These are phyloP conservation scores for Pseudohalonectria lignicola DNA, from an alignment of 2,329 filamentous ascomycete species.

Conservation along the genomic window DNA sequence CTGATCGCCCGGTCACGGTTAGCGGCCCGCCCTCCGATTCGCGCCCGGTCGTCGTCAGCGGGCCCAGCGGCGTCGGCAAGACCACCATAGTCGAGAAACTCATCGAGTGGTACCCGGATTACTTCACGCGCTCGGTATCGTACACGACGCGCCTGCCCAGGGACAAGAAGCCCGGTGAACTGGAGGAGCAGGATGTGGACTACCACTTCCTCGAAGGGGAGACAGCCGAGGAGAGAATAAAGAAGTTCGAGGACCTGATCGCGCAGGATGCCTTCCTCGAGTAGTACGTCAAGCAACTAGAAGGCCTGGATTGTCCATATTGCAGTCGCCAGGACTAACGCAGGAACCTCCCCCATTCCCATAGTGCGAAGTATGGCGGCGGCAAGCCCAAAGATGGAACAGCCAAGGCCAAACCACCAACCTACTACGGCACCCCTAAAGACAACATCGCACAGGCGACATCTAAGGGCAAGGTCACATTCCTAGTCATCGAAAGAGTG, in stretches of 20 bases:
- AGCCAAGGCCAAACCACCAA: not conserved
- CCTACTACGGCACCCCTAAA: not conserved
- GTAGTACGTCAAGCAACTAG: slow-evolving; percentile 19
- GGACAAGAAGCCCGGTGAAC: too few relatives aligned
- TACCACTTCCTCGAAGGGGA: slow-evolving; percentile 68
- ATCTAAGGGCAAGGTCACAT: not conserved
- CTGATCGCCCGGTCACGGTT: too few relatives aligned
- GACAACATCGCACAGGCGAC: not conserved
- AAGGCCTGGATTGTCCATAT: not conserved
- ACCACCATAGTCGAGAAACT: slow-evolving; percentile 67
- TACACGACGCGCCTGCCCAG: slow-evolving; percentile 77
- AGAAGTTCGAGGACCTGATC: slow-evolving; percentile 60
- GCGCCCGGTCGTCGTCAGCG: slow-evolving; percentile 66
- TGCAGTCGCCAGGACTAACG: too few relatives aligned
- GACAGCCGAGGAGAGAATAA: too few relatives aligned
- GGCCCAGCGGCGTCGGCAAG: slow-evolving; percentile 72
- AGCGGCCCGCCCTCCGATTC: slow-evolving; percentile 35
- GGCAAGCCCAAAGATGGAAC: too few relatives aligned
- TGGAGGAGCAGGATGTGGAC: slow-evolving; percentile 55
- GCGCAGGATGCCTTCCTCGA: slow-evolving; percentile 70
- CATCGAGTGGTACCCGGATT: slow-evolving; percentile 42
- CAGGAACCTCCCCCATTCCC: too few relatives aligned
- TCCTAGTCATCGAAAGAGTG: not conserved
- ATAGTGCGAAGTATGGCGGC: too few relatives aligned
- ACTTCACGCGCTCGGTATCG: slow-evolving; percentile 45